phyloP scores from a whole-genome alignment of 2,329 filamentous ascomycete genomes.

The Escovopsis weberi region DNA sequence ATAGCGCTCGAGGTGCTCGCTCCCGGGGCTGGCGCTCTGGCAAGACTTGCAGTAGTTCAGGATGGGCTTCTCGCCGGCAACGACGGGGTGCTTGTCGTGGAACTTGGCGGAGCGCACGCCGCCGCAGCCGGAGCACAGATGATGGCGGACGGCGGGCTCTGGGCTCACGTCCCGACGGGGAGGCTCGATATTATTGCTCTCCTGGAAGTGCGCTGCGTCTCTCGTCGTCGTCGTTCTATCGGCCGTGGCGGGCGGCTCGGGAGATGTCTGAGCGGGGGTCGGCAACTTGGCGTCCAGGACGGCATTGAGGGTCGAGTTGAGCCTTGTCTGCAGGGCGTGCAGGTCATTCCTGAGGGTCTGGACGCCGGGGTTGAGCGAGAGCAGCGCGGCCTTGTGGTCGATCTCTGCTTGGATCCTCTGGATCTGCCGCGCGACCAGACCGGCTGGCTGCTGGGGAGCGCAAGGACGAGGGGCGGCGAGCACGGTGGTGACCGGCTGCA shows the following conservation, averaged over 20 bases:
- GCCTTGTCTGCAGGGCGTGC: conserved; percentile 14
- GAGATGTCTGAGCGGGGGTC: background rate
- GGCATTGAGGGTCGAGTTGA: conserved; percentile 16
- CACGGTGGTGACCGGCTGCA: too few relatives aligned
- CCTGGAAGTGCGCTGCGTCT: background rate
- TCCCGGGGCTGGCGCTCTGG: conserved; percentile 13
- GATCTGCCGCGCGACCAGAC: conserved; percentile 9
- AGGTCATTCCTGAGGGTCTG: conserved; percentile 11
- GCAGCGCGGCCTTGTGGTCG: conserved; percentile 12
- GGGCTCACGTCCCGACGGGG: conserved; percentile 9
- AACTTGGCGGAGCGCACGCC: conserved; percentile 19
- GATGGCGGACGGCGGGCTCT: conserved; percentile 11
- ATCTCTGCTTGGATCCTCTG: conserved; percentile 14
- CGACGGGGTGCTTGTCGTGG: conserved; percentile 19
- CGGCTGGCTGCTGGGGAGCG: background rate
- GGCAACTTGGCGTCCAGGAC: background rate
- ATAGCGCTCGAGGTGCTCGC: conserved; percentile 8
- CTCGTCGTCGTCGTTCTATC: background rate
- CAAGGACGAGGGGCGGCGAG: background rate
- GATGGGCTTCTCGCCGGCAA: conserved; percentile 9
- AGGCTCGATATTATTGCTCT: background rate
- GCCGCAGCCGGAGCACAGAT: conserved; percentile 24
- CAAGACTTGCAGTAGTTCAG: conserved; percentile 23
- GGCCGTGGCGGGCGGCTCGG: too few relatives aligned
- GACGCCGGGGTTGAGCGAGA: conserved; percentile 12